A percentile compares a stretch with the other conserved stretches of the same genome.
Evolutionary conservation across 2,329 filamentous ascomycete species (phyloP).

Genomic region (Epichloe gansuensis): DNA sequence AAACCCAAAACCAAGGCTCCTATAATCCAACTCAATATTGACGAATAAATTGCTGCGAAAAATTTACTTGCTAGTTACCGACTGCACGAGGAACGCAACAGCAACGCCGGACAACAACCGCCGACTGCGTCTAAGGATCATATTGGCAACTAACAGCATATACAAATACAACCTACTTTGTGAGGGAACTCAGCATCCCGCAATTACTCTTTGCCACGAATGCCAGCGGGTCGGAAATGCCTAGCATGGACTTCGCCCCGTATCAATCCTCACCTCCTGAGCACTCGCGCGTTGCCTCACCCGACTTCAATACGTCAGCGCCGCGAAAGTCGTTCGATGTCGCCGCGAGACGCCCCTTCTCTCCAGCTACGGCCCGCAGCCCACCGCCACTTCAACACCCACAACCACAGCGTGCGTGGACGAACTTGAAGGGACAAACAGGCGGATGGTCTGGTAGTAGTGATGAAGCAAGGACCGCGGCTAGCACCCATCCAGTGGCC

Average conservation of each 20-base stretch:
- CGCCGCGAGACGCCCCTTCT: slow-evolving; percentile 43
- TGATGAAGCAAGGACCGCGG: slow-evolving; percentile 16
- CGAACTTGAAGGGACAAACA: slow-evolving; percentile 26
- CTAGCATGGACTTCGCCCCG: slow-evolving; percentile 81
- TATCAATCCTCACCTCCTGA: slow-evolving; percentile 92
- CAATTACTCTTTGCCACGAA: not conserved
- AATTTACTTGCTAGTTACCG: too few species aligned
- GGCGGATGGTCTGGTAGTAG: slow-evolving; percentile 11
- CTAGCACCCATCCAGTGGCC: slow-evolving; percentile 25
- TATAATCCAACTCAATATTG: too few species aligned
- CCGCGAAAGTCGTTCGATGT: slow-evolving; percentile 45
- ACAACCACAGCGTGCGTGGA: slow-evolving; percentile 46
- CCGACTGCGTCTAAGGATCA: too few species aligned
- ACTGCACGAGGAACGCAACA: too few species aligned
- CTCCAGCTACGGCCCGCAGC: slow-evolving; percentile 34
- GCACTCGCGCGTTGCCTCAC: slow-evolving; percentile 67
- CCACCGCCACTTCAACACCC: slow-evolving; percentile 33
- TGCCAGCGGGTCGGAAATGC: not conserved
- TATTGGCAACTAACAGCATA: too few species aligned
- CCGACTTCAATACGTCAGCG: slow-evolving; percentile 28
- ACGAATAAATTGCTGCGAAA: too few species aligned
- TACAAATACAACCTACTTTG: too few species aligned
- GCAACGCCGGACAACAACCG: too few species aligned
- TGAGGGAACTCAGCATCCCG: not conserved
- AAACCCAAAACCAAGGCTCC: too few species aligned